Percentiles rank a stretch among this genome's conserved stretches.
These are phyloP conservation scores for Exophiala mesophila DNA, from an alignment of 2,329 filamentous ascomycete species.

Conservation along the genomic window DNA sequence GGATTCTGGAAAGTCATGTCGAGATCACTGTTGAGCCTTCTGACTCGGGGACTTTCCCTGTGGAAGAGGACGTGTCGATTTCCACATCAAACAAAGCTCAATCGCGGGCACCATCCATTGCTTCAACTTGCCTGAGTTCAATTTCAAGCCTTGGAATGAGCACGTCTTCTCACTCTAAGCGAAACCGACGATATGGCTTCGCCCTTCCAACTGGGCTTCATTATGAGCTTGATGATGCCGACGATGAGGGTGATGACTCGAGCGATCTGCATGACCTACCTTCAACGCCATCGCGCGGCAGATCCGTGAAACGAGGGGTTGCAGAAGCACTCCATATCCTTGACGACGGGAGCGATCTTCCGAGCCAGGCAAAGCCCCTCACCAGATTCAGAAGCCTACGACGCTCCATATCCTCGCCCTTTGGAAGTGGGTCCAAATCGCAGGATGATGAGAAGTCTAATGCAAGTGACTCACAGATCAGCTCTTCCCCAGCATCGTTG, in stretches of 20 bases:
- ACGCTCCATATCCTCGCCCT: slow-evolving; percentile 9
- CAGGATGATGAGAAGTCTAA: background rate
- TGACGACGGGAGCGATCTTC: background rate
- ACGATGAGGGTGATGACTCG: slow-evolving; percentile 10
- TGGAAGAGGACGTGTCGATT: slow-evolving; percentile 6
- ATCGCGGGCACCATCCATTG: slow-evolving; percentile 2
- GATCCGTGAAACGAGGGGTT: slow-evolving; percentile 8
- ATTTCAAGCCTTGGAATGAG: background rate
- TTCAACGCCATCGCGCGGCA: slow-evolving; percentile 7
- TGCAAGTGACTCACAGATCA: background rate
- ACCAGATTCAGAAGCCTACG: slow-evolving; percentile 8
- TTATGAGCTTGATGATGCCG: slow-evolving; percentile 9
- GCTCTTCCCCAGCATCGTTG: background rate
- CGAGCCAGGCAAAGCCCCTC: background rate
- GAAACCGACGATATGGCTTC: slow-evolving; percentile 8
- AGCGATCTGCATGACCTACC: background rate
- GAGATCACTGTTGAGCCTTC: slow-evolving; percentile 17
- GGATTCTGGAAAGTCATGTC: slow-evolving; percentile 21
- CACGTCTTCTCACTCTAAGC: slow-evolving; percentile 3
- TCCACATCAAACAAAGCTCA: slow-evolving; percentile 6
- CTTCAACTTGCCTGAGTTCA: slow-evolving; percentile 1
- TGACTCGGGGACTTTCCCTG: too few relatives aligned
- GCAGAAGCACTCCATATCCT: background rate
- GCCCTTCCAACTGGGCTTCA: slow-evolving; percentile 2
- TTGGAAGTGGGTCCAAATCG: slow-evolving; percentile 3